These are phyloP conservation scores for Diaporthe longicolla DNA, from an alignment of 2,329 filamentous ascomycete genomes.

Conservation along the genomic window DNA sequence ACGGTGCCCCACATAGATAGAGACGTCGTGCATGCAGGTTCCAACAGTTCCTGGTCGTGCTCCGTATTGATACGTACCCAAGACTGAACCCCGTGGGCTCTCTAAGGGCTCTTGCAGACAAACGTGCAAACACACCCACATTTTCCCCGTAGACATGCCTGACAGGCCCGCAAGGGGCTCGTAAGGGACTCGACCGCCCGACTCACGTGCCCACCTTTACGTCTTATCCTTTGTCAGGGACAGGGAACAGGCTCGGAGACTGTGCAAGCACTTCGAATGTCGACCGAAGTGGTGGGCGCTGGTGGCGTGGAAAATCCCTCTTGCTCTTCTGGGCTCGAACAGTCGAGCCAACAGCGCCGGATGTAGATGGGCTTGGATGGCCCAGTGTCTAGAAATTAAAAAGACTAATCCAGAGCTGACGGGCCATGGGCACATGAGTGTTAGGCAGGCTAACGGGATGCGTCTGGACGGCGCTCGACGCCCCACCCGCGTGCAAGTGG, in stretches of 20 bases:
- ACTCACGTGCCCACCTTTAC: slow-evolving; percentile 3
- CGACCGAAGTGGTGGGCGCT: no score
- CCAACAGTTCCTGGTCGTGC: neutral
- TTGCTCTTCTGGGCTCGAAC: neutral
- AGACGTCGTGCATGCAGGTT: slow-evolving; percentile 10
- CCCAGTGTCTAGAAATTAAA: neutral
- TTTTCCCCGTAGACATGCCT: slow-evolving; percentile 14
- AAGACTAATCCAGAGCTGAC: neutral
- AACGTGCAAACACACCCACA: neutral
- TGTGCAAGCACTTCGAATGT: neutral
- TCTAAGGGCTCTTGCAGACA: neutral
- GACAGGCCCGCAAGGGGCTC: neutral
- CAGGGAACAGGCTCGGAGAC: slow-evolving; percentile 3
- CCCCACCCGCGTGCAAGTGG: slow-evolving; percentile 12
- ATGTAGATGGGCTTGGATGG: neutral
- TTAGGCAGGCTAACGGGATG: slow-evolving; percentile 15
- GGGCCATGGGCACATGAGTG: neutral
- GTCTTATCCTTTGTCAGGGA: neutral
- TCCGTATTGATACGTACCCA: neutral
- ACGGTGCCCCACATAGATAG: neutral
- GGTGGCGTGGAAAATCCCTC: slow-evolving; percentile 12
- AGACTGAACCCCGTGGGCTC: neutral
- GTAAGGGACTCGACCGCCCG: neutral
- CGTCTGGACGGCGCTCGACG: slow-evolving; percentile 1
- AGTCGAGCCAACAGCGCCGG: neutral